These are phyloP conservation scores for Gyrodon tennesseensis DNA, from an alignment of 1,284 basidiomycete genomes.

Conservation along the genomic window DNA sequence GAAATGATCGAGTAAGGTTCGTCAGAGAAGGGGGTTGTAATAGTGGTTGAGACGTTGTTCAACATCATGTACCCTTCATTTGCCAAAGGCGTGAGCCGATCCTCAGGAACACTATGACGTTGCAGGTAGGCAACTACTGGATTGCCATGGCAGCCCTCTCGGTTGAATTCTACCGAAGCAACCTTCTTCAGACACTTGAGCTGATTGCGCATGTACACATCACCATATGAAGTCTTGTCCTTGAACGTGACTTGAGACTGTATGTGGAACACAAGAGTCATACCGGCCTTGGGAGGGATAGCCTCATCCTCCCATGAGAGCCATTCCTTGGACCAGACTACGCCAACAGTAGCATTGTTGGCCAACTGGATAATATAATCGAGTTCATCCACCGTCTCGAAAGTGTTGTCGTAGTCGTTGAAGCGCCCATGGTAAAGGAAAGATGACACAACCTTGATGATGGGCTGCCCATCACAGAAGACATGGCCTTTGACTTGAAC, in stretches of 20 bases:
- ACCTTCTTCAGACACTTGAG: constrained; percentile 87
- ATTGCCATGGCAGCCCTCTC: constrained; percentile 88
- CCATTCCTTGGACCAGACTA: constrained; percentile 97
- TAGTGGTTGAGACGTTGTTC: constrained; percentile 58
- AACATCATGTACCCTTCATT: constrained; percentile 85
- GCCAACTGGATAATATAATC: constrained; percentile 81
- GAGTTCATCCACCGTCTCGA: constrained; percentile 87
- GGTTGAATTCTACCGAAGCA: constrained; percentile 82
- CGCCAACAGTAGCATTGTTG: constrained; percentile 81
- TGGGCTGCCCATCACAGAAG: constrained; percentile 69
- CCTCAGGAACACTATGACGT: constrained; percentile 81
- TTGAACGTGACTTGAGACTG: constrained; percentile 87
- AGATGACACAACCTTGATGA: constrained; percentile 92
- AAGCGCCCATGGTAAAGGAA: constrained; percentile 98
- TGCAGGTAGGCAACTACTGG: constrained; percentile 93
- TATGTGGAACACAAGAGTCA: constrained; percentile 86
- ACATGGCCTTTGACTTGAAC: constrained; percentile 92
- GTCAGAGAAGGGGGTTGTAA: constrained; percentile 83
- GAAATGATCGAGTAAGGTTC: constrained; percentile 95
- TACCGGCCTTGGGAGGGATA: constrained; percentile 75
- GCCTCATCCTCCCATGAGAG: constrained; percentile 92
- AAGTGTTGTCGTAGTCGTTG: constrained; percentile 93
- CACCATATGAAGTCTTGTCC: constrained; percentile 87
- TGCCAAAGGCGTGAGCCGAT: constrained; percentile 74
- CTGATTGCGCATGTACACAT: constrained; percentile 82